Base-by-base conservation (phyloP, 495 filamentous ascomycete genomes). In the Baudoinia panamericana region DNA sequence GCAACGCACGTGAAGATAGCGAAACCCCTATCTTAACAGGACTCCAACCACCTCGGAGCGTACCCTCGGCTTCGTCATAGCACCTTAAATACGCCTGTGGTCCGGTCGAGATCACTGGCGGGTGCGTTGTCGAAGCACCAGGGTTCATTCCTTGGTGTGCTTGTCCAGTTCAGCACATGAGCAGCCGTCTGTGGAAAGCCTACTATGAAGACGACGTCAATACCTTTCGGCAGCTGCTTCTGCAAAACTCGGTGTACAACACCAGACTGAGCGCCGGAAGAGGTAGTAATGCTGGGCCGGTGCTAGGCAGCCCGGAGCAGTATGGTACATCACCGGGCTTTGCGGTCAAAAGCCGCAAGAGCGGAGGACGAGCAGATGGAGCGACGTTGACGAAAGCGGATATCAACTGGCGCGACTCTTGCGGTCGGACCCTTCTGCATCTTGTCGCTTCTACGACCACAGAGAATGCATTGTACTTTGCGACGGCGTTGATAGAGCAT, bases 191-290 rank as follows among this genome's bases (percentile, higher is more conserved):
- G 58, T 95, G 90, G 88, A 82, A 84, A 67, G 84, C 71, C 61
- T 97, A 85, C 59, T 78, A 88, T 64, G 80, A 93, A 71, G 82
- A 94, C 76, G 84, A 97, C 68, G 80, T 88, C 69, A 84, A 88
- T 54, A 75, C 63, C 56, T 96, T 97, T 67, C 76, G 78, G 65
- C 77, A 77, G 61, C 70, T 86, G 51, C 71, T 96, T 65, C 15
- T 32, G 29, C 74, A 76, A 52, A 73, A 71, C 52, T 71, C 75
- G 58, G 63, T 64, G 58, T 64, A 71, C 54, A 56, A 48, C 28
- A 41, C 50, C 62, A 68, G 57, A 54, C 59, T 51, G 40, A 59
- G 56, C 57, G 58, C 50, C 65, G 64, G 59, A 56, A 59, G 58
- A 56, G 46, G 51, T 44, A 56, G 56, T 32, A 43, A 56, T 50